Evolutionary conservation across 2,329 filamentous ascomycete species (phyloP).

Genomic region (Ascochyta fabae): DNA sequence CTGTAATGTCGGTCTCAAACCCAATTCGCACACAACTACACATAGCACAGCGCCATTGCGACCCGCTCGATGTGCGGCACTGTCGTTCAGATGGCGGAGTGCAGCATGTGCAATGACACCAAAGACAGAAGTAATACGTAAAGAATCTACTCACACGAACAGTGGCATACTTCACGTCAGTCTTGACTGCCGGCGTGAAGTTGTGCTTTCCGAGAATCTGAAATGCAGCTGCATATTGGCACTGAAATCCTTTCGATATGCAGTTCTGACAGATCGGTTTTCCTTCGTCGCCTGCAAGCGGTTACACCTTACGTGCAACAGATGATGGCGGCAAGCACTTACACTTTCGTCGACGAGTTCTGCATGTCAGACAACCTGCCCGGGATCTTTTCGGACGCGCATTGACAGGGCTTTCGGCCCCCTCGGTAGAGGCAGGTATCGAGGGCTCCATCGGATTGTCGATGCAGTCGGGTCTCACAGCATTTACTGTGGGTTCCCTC

Average conservation of each 20-base stretch:
- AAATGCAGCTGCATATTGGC: slow-evolving; percentile 57
- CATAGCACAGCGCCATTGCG: too few relatives aligned
- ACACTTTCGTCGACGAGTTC: slow-evolving; percentile 59
- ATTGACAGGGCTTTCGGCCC: slow-evolving; percentile 11
- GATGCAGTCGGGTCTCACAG: not conserved
- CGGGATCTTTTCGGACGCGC: slow-evolving; percentile 33
- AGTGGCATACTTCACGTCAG: slow-evolving; percentile 22
- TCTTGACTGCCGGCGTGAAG: slow-evolving; percentile 46
- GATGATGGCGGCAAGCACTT: slow-evolving; percentile 21
- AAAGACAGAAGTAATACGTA: not conserved
- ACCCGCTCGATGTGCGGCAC: too few relatives aligned
- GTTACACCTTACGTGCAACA: not conserved
- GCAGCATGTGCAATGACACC: not conserved
- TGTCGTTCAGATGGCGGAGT: too few relatives aligned
- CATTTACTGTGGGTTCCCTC: not conserved
- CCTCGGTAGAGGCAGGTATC: slow-evolving; percentile 7
- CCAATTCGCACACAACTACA: too few relatives aligned
- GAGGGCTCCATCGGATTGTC: slow-evolving; percentile 17
- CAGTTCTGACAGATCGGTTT: slow-evolving; percentile 60
- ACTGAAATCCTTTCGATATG: slow-evolving; percentile 54
- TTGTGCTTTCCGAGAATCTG: slow-evolving; percentile 60
- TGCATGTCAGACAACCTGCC: slow-evolving; percentile 59
- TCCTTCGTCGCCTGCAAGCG: slow-evolving; percentile 56
- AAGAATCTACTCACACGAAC: slow-evolving; percentile 15
- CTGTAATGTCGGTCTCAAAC: too few relatives aligned